These are phyloP conservation scores for Macaranga tanarius DNA, from an alignment of 441 rosid genomes.

Conservation along the genomic window DNA sequence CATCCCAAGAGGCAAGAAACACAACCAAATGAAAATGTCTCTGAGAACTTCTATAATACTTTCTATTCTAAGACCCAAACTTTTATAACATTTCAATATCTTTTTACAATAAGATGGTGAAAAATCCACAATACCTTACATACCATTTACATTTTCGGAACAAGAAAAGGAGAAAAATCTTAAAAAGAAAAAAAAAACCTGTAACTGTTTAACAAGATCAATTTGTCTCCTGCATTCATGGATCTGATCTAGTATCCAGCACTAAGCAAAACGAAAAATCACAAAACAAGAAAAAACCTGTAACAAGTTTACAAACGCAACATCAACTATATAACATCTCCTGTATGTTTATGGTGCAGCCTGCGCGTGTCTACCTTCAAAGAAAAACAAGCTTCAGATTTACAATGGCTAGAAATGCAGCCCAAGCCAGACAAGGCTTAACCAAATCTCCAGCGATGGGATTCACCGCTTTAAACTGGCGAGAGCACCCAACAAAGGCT, in stretches of 20 bases:
- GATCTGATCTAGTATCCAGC: background rate
- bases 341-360: background rate
- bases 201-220: background rate
- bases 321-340: slow-evolving; percentile 19
- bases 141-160: background rate
- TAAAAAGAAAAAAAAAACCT: background rate
- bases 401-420: slow-evolving; percentile 53
- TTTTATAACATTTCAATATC: background rate
- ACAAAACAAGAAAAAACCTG: too few species aligned
- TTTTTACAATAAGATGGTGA: background rate
- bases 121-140: background rate
- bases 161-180: background rate
- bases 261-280: background rate
- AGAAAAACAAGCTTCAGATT: slow-evolving; percentile 54
- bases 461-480: slow-evolving; percentile 45
- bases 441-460: slow-evolving; percentile 71
- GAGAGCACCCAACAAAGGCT: slow-evolving; percentile 52
- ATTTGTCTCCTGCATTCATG: background rate
- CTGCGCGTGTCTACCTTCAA: slow-evolving; percentile 22
- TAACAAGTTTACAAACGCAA: background rate
- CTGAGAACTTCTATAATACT: background rate
- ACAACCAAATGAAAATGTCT: background rate
- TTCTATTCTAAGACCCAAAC: background rate
- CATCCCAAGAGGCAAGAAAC: background rate
- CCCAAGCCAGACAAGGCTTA: slow-evolving; percentile 70